Evolutionary conservation across 2,329 filamentous ascomycete species (phyloP), one percentile per base, ranked within the genome.

Genomic region (Neospermospora avenae): DNA sequence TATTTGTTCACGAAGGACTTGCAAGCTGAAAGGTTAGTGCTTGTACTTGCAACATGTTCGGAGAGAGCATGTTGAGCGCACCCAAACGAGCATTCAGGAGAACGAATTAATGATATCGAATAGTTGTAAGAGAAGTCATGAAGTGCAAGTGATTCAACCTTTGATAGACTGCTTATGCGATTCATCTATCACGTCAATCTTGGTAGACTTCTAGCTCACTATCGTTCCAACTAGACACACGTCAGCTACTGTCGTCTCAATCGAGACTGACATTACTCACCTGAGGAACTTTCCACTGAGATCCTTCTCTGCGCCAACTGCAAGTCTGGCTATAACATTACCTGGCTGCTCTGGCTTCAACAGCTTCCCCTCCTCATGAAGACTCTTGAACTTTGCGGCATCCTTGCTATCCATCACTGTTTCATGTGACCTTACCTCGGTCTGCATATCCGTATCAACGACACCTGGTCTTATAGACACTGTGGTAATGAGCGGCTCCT

Each of bases 401-500:
- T 87, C 82, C 55, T 80, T 78, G 20, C 76, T 75, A 65, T 84
- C 81, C 81, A 90, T 84, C 16, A 75, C 76, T 28, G 77, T 79
- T 7, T 81, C 78, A 73, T 95, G 88, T 60, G 85, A 86, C 54
- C 95, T 81, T 59, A 99, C 83, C 59, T 89, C 83, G n/a, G 81
- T 81, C 73, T 96, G 93, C 93, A 97, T 97, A 55, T 88, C 88
- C 0, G 93, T 97, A 71, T 96, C 89, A 7, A 96, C 88, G 48
- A 90, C 85, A 2, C 93, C 93, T 0, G 93, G 93, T 3, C 87
- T 81, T 35, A 97, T 78, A 0, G 90, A 81, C 0, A 96, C 76
- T 13, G 84, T 86, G 0, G 84, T 89, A 46, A 96, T 85, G 14
- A 86, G 80, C 1, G 88, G 85, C 73, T 96, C 93, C 71, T 97